Evolutionary conservation across 345 rosid genomes (phyloP).

Genomic region (Eucalyptus decipiens): DNA sequence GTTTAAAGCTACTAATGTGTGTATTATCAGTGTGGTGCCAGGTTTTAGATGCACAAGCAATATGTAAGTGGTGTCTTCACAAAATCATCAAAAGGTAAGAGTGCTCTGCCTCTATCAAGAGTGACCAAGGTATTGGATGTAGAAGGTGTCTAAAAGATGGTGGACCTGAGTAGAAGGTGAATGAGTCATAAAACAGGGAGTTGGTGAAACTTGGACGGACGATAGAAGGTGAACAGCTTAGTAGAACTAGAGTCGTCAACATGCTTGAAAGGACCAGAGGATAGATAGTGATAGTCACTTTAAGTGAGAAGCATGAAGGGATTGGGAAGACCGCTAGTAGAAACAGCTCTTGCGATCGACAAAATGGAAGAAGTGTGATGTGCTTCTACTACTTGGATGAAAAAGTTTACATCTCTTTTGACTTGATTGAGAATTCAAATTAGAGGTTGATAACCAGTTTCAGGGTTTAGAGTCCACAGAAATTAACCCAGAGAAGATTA

Average conservation of each 20-base stretch:
- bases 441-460: not conserved
- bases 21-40: not conserved
- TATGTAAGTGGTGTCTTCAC: not conserved
- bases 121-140: not conserved
- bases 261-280: not conserved
- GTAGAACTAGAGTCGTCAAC: not conserved
- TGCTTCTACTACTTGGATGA: not conserved
- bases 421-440: not conserved
- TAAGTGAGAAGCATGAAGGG: not conserved
- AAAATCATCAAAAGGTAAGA: not conserved
- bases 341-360: not conserved
- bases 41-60: not conserved
- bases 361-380: not conserved
- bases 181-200: not conserved
- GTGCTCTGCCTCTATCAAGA: not conserved
- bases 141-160: not conserved
- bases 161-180: not conserved
- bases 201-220: not conserved
- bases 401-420: not conserved
- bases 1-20: not conserved
- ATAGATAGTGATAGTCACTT: not conserved
- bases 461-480: not conserved
- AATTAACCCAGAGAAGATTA: not conserved
- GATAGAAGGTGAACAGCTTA: not conserved
- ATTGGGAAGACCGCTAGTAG: not conserved